Conservation (phyloP, 176 grass and related monocot species). For the Hsuehochloa calcarea region DNA sequence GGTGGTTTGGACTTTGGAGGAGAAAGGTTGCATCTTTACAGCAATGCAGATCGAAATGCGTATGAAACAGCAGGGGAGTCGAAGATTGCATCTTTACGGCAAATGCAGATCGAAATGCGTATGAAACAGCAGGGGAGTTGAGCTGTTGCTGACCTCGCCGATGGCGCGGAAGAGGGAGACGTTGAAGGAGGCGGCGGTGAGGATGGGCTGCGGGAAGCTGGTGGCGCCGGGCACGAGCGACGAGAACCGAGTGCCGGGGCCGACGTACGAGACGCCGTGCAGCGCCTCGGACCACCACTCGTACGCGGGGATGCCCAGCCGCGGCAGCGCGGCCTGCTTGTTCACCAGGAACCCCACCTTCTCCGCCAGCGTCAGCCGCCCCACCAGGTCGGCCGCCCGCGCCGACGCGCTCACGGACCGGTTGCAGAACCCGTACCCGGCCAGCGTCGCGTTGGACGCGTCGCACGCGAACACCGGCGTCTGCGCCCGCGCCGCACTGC, state of each 20-base stretch:
- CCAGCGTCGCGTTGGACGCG: constrained; percentile 48
- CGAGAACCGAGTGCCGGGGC: constrained; percentile 71
- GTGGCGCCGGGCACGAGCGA: constrained; percentile 75
- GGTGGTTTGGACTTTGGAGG: not conserved
- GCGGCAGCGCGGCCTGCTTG: constrained; percentile 58
- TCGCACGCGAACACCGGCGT: constrained; percentile 84
- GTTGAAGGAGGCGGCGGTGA: constrained; percentile 91
- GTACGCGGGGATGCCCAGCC: constrained; percentile 84
- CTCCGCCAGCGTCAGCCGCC: constrained; percentile 73
- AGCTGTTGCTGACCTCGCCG: constrained; percentile 51
- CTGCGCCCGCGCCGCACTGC: constrained; percentile 32
- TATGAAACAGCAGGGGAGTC: not conserved
- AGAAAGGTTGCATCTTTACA: not conserved
- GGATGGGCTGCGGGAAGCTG: constrained; percentile 89
- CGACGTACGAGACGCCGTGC: constrained; percentile 91
- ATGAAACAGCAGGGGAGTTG: not conserved
- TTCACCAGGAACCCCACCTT: constrained; percentile 85
- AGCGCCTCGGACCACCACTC: constrained; percentile 99
- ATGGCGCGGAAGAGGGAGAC: constrained; percentile 77
- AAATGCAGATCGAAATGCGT: constrained; percentile 16
- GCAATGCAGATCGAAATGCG: constrained; percentile 9
- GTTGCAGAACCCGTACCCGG: constrained; percentile 68
- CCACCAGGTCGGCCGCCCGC: constrained; percentile 54
- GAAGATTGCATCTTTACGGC: not conserved
- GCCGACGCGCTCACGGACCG: constrained; percentile 31